A percentile compares a stretch with the other conserved stretches of the same genome.
These are phyloP conservation scores for Pichia sp. DNA, from an alignment of 1,139 yeast species.

Conservation along the genomic window DNA sequence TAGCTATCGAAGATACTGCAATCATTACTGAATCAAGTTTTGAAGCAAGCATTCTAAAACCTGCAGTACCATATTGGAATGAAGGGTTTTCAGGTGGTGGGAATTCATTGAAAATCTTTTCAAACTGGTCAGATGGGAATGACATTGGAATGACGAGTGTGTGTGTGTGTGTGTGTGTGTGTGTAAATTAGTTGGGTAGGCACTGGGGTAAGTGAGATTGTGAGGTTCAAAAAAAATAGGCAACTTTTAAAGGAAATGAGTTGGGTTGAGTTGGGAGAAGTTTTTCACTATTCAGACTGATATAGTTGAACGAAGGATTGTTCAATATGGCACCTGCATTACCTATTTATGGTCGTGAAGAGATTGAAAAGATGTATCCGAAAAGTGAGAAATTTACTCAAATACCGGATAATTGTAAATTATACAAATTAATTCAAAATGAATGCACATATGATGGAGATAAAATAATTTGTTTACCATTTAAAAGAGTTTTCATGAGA, in stretches of 20 bases:
- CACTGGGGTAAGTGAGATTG: no score
- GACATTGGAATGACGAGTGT: constrained; percentile 1
- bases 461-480: constrained; percentile 29
- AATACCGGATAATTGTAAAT: constrained; percentile 19
- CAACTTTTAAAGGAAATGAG: no score
- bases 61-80: constrained; percentile 90
- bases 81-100: constrained; percentile 41
- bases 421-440: constrained; percentile 26
- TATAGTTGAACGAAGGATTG: no score
- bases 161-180: background rate
- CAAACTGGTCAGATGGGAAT: constrained; percentile 28
- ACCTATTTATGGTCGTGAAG: constrained; percentile 27
- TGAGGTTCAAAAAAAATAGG: no score
- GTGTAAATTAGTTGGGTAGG: no score
- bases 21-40: constrained; percentile 76
- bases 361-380: constrained; percentile 22
- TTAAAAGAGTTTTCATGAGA: constrained; percentile 28
- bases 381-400: constrained; percentile 1
- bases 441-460: constrained; percentile 31
- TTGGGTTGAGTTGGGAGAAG: no score
- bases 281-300: no score
- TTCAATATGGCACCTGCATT: constrained; percentile 33
- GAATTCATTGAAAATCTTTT: constrained; percentile 30
- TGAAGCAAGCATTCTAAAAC: constrained; percentile 75
- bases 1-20: constrained; percentile 77